Percentiles rank a stretch among this genome's conserved stretches.
Evolutionary conservation across 495 filamentous ascomycete genomes (phyloP).

Genomic region (Tuber microsphaerosporum): DNA sequence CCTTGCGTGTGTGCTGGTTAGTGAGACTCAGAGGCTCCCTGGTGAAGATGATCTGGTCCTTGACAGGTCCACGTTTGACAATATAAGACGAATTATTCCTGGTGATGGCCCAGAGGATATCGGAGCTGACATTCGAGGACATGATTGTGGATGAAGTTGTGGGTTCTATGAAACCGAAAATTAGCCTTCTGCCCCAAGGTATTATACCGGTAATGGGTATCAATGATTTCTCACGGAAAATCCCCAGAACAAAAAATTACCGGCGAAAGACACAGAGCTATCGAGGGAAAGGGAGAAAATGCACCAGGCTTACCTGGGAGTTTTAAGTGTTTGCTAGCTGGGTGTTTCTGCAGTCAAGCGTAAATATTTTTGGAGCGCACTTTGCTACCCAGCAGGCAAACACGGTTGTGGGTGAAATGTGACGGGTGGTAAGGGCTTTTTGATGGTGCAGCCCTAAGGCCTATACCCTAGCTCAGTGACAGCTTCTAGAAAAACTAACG

Average conservation of each 20-base stretch:
- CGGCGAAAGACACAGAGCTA: neutral
- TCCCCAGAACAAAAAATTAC: slow-evolving; percentile 7
- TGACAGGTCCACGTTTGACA: slow-evolving; percentile 68
- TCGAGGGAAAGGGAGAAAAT: neutral
- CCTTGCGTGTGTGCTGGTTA: slow-evolving; percentile 89
- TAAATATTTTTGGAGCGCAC: slow-evolving; percentile 8
- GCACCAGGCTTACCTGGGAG: neutral
- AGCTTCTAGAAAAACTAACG: neutral
- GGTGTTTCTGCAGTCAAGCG: neutral
- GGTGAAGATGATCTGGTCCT: slow-evolving; percentile 77
- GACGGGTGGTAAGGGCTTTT: slow-evolving; percentile 29
- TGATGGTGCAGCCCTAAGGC: slow-evolving; percentile 10
- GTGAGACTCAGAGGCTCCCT: slow-evolving; percentile 83
- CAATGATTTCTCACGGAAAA: neutral
- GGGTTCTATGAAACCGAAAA: neutral
- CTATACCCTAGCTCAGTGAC: neutral
- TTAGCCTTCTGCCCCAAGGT: slow-evolving; percentile 9
- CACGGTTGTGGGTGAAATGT: slow-evolving; percentile 31
- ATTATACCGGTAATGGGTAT: too few relatives aligned
- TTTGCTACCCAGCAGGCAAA: slow-evolving; percentile 5
- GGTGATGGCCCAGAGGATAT: slow-evolving; percentile 37
- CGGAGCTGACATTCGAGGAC: slow-evolving; percentile 35
- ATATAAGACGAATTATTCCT: slow-evolving; percentile 51
- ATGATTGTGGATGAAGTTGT: slow-evolving; percentile 6
- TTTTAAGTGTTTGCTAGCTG: slow-evolving; percentile 11